Evolutionary conservation across 441 rosid species (phyloP).

Genomic region (Populus hybrid): DNA sequence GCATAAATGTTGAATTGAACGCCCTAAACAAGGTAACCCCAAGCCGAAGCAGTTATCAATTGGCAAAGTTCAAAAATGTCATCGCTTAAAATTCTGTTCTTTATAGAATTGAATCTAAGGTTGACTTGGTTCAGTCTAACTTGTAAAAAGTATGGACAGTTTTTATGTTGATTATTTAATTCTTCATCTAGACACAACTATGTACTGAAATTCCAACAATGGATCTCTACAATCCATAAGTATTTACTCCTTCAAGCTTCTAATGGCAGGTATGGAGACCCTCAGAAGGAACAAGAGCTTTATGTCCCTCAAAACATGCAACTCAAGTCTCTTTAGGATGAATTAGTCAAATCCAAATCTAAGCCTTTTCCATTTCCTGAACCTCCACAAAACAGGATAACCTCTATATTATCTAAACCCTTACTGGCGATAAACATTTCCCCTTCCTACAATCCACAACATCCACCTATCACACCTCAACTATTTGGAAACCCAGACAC

Average conservation of each 20-base stretch:
- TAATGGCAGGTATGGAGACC: too few relatives aligned
- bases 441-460: background rate
- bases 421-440: background rate
- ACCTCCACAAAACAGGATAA: fast-evolving
- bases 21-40: background rate
- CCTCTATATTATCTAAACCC: background rate
- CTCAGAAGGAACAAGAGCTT: background rate
- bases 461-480: background rate
- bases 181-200: background rate
- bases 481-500: background rate
- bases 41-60: too few relatives aligned
- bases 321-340: background rate
- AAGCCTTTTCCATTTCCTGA: background rate
- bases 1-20: background rate
- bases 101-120: too few relatives aligned
- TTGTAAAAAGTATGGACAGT: too few relatives aligned
- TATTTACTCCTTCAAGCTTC: background rate
- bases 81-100: background rate
- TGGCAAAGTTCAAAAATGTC: background rate
- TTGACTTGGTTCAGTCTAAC: background rate
- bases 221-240: background rate
- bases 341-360: background rate
- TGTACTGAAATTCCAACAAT: background rate
- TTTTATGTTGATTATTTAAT: too few relatives aligned
- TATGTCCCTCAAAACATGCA: background rate